Base-by-base conservation (phyloP, 2,329 filamentous ascomycete species). In the Mycosphaerella arachidis region DNA sequence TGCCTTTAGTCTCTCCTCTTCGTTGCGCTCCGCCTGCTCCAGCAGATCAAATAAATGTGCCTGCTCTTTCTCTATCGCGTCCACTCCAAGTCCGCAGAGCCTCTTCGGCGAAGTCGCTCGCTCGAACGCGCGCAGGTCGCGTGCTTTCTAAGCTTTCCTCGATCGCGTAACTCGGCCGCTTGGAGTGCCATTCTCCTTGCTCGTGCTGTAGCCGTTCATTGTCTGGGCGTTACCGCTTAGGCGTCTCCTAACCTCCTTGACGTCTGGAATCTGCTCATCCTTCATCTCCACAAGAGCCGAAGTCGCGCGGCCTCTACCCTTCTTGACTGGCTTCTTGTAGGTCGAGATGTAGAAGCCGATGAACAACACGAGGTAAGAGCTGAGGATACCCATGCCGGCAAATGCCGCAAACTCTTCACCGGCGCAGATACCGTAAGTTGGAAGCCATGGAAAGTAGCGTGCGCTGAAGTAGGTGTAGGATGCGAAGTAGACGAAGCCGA, bases 381-480 rank as follows among this genome's bases (percentile, higher is more conserved):
- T 92, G 74, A 99, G 82, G 71, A 96, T 96, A 67, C 83, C 90
- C 70, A 97, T 96, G 69, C 93, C 93, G 61, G 92, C 84, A 72
- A 97, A 91, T 48, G 93, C 93, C 53, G 93, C 93, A 72, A 97
- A 97, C 78, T 97, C 94, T 82, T 97, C 93, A 72, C 93, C 93
- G 45, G 93, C 91, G 76, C 93, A 99, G 70, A 87, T 81, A 76
- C 93, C 93, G 64, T 82, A 79, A 75, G 91, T 96, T 66, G 93
- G 93, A 75, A 95, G 81, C 82, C 85, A 88, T 50, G 82, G 84
- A 81, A 89, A 96, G 86, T 97, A 97, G 70, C 88, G 89, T 70
- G 88, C 92, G 68, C 89, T 87, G 83, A 97, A 97, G 84, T 97
- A 97, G 70, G 92, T 97, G 84, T 93, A 97, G n/a, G 93, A 95